Base-by-base conservation (phyloP, 805 yeast species). In the Saccharomycopsis sp. region DNA sequence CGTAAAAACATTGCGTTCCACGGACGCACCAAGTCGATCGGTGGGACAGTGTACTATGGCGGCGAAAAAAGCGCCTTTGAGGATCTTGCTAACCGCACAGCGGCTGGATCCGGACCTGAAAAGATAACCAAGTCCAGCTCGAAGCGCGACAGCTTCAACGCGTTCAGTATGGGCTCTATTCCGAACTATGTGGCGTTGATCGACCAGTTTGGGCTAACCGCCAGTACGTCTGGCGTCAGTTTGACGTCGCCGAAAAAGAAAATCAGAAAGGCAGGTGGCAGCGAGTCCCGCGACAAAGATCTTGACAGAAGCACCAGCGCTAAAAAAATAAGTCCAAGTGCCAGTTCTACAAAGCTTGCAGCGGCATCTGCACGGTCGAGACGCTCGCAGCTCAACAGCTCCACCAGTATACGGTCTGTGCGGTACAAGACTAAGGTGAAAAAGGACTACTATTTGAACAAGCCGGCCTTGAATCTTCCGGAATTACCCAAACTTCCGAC, bases 1-100 rank as follows among this genome's bases (percentile, higher is more conserved):
- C 69, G 72, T 58, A 70, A 70, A 58, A 68, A 68, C 56, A 68
- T 70, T 24, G 67, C 72, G 0, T 67, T 69, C 62, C 69, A 68
- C 54, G 66, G 63, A 53, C 68, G 63, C 54, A 59, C 62, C 2
- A 60, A 60, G 24, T 56, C 58, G 19, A 17, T 52, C 1, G 47
- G 34, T 22, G 41, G 41, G 8, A 35, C 41, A 9, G 14, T 14
- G 8, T 35, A 35, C 14, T n/a, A n/a, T n/a, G n/a, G n/a, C n/a
- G n/a, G n/a, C n/a, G n/a, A n/a, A n/a, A n/a, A n/a, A n/a, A n/a
- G n/a, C n/a, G n/a, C n/a, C n/a, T n/a, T n/a, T n/a, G n/a, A n/a
- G n/a, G 14, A 35, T 35, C 14, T 14, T 9, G 14, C 14, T 35
- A 35, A 35, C 14, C 14, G 41, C 14, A 35, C 14, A 35, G 41